Conservation (phyloP, 768 basidiomycete species). For the Tulasnella sp. region DNA sequence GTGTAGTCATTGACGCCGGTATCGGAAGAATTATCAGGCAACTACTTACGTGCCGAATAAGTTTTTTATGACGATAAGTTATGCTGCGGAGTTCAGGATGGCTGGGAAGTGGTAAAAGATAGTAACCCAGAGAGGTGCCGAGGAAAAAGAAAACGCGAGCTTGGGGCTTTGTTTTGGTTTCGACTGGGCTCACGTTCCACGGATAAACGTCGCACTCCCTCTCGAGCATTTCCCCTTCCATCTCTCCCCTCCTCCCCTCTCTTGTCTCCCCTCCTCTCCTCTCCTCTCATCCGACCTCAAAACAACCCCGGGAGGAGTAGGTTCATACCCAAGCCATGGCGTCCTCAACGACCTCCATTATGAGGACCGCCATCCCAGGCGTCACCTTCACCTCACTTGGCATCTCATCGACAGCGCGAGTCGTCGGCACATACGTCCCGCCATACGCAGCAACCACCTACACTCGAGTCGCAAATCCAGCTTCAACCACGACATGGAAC, state of each 20-base stretch:
- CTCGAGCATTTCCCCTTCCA: neutral
- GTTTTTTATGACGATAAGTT: neutral
- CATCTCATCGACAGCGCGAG: conserved; percentile 19
- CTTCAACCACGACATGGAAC: conserved; percentile 7
- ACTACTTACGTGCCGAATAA: neutral
- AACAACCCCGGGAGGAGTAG: neutral
- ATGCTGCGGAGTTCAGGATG: neutral
- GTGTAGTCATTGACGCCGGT: neutral
- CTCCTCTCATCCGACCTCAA: neutral
- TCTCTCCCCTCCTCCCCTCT: neutral
- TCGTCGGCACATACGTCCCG: conserved; percentile 28
- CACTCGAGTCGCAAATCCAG: conserved; percentile 19
- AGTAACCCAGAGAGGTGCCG: neutral
- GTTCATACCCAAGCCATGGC: neutral
- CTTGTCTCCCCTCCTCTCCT: neutral
- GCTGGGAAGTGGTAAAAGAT: neutral
- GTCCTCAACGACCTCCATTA: neutral
- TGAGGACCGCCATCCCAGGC: neutral
- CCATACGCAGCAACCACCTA: conserved; percentile 28
- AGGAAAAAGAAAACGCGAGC: neutral
- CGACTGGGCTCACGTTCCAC: neutral
- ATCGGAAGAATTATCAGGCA: neutral
- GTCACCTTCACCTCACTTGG: conserved; percentile 7
- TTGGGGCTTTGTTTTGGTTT: neutral
- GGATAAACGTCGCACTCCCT: conserved; percentile 3